Conservation (phyloP, 2,329 filamentous ascomycete genomes). For the Ascochyta koolunga region DNA sequence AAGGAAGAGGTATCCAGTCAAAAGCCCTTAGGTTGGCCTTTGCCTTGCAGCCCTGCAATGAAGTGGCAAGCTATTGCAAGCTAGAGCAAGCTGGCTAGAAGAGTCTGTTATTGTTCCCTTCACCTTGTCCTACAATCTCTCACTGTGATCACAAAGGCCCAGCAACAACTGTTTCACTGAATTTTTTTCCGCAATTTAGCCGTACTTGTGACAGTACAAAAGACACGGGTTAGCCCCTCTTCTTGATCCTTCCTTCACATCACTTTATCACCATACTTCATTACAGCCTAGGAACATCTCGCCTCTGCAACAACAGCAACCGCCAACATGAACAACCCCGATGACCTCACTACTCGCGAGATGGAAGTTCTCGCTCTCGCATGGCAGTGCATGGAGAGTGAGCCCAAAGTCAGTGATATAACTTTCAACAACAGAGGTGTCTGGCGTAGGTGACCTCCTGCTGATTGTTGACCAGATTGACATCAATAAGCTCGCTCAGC, state of each 20-base stretch:
- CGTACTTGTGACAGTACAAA: not conserved
- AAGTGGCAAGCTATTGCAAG: not conserved
- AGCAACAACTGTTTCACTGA: slow-evolving; percentile 4
- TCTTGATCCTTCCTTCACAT: not conserved
- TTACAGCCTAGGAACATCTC: not conserved
- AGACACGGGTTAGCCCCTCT: not conserved
- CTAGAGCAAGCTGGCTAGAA: slow-evolving; percentile 4
- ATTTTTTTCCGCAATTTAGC: not conserved
- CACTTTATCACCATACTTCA: not conserved
- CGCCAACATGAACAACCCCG: not conserved
- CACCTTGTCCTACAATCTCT: slow-evolving; percentile 9
- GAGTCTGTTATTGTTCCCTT: not conserved
- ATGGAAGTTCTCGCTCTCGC: slow-evolving; percentile 40
- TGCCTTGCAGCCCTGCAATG: not conserved
- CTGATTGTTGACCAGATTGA: slow-evolving; percentile 11
- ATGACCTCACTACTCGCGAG: slow-evolving; percentile 33
- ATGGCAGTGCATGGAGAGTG: slow-evolving; percentile 43
- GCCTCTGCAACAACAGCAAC: not conserved
- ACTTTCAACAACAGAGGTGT: not conserved
- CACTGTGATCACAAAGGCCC: slow-evolving; percentile 6
- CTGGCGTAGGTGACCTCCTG: not conserved
- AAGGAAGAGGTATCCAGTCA: not conserved
- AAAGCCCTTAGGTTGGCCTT: not conserved
- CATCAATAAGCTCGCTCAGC: slow-evolving; percentile 21
- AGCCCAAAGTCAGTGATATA: slow-evolving; percentile 38